Evolutionary conservation across 148 eudicot species (phyloP).

Genomic region (Mesembryanthemum crystallinum): DNA sequence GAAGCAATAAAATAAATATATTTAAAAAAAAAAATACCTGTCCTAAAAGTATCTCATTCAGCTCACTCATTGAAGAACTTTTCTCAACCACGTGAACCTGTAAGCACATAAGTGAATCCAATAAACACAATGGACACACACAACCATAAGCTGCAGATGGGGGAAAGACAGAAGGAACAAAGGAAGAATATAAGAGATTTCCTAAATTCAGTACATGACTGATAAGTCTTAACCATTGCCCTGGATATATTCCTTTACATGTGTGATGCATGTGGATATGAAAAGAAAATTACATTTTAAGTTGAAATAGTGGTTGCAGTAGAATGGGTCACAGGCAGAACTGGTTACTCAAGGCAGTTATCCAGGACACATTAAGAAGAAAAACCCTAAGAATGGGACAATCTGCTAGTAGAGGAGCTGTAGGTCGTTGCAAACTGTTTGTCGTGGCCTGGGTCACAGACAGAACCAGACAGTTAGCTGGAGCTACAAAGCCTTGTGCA

Average conservation of each 20-base stretch:
- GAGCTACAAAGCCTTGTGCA: too few species aligned
- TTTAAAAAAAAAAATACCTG: conserved; percentile 64
- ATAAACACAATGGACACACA: neutral
- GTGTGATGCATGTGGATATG: too few species aligned
- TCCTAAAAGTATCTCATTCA: conserved; percentile 91
- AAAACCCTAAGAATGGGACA: too few species aligned
- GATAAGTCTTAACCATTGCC: neutral
- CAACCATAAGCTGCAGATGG: neutral
- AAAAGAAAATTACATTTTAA: too few species aligned
- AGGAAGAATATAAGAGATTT: neutral
- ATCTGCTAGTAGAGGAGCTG: too few species aligned
- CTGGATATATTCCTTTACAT: neutral
- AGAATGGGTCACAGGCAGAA: too few species aligned
- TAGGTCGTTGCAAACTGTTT: too few species aligned
- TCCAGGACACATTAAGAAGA: too few species aligned
- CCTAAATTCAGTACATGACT: neutral
- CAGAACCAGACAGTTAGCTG: too few species aligned
- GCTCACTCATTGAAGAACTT: conserved; percentile 96
- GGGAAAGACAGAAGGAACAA: neutral
- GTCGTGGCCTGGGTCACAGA: too few species aligned
- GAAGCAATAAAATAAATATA: neutral
- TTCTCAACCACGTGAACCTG: conserved; percentile 92
- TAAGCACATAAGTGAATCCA: conserved; percentile 27
- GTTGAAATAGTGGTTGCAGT: too few species aligned
- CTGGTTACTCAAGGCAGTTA: too few species aligned